Base-by-base conservation (phyloP, 306 rosid species). In the Trifolium dubium region DNA sequence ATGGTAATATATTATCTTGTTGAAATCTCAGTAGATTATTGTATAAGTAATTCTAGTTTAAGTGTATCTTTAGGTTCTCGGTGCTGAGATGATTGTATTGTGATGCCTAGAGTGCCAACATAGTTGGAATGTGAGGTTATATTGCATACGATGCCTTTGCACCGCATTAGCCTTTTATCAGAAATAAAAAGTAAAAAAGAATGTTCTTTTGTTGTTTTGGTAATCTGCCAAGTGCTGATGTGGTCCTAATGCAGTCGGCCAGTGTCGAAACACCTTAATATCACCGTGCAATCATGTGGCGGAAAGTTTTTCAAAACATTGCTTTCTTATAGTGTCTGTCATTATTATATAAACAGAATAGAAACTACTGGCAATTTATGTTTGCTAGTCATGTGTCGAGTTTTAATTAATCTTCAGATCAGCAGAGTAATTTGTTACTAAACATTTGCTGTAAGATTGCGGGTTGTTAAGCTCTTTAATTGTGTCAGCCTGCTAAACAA, bases 21-120 rank as follows among this genome's bases (percentile, higher is more conserved):
- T 19, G 50, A 47, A 73, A 76, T 68, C 40, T 71, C 35, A 67
- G 56, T 81, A 53, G 56, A 67, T 76, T 41, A 73, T 82, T 47
- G 46, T 82, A 47, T 40, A 29, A 72, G 71, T 76, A 64, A n/a
- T 50, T 69, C 41, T 49, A 50, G 47, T 10, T 49, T 62, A 59
- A 60, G 46, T 30, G 41, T 72, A 46, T 53, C 63, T 49, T 56
- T 67, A 35, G 77, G 77, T 71, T 73, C 34, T 44, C 39, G 40
- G 40, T 37, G 40, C 40, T 8, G 40, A 7, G 1, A 37, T 37
- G 8, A 37, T 37, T 32, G 35, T 32, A 6, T 37, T 37, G 9
- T 37, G 10, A 37, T 6, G 40, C 40, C 6, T 37, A 37, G 40
- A 37, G 23, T 23, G 23, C 23, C 23, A 23, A 23, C 23, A 23